Evolutionary conservation across 2,329 filamentous ascomycete species (phyloP).

Genomic region (Lachnellula hyalina): DNA sequence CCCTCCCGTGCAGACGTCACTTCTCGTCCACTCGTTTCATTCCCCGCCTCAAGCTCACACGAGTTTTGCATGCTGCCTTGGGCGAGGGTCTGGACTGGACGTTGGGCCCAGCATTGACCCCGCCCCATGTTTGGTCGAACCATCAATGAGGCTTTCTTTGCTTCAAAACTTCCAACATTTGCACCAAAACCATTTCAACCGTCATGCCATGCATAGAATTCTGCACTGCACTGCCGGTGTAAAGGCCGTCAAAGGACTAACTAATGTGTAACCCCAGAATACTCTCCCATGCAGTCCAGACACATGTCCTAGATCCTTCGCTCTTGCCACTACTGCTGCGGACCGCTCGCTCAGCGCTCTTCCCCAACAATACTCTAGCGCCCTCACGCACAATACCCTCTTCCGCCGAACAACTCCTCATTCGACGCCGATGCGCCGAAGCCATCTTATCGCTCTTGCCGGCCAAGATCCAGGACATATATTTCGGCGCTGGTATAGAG

Average conservation of each 20-base stretch:
- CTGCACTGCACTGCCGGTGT: not conserved
- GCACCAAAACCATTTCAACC: not conserved
- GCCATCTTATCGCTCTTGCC: slow-evolving; percentile 47
- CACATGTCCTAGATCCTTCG: slow-evolving; percentile 56
- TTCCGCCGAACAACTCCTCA: slow-evolving; percentile 52
- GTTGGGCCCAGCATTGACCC: not conserved
- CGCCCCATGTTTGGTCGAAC: not conserved
- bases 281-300: slow-evolving; percentile 52
- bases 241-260: slow-evolving; percentile 13
- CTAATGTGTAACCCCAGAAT: slow-evolving; percentile 21
- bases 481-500: slow-evolving; percentile 38
- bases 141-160: not conserved
- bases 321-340: slow-evolving; percentile 63
- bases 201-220: not conserved
- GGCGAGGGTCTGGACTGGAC: slow-evolving; percentile 1
- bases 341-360: slow-evolving; percentile 70
- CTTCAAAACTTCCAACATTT: not conserved
- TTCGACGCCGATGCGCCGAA: slow-evolving; percentile 63
- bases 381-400: slow-evolving; percentile 57
- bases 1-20: slow-evolving; percentile 19
- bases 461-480: slow-evolving; percentile 29
- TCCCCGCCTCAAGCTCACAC: slow-evolving; percentile 16
- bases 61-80: slow-evolving; percentile 11
- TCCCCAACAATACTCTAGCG: slow-evolving; percentile 77
- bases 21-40: slow-evolving; percentile 22